phyloP scores from a whole-genome alignment of 2,329 filamentous ascomycete genomes.

The Dissoconium aciculare region DNA sequence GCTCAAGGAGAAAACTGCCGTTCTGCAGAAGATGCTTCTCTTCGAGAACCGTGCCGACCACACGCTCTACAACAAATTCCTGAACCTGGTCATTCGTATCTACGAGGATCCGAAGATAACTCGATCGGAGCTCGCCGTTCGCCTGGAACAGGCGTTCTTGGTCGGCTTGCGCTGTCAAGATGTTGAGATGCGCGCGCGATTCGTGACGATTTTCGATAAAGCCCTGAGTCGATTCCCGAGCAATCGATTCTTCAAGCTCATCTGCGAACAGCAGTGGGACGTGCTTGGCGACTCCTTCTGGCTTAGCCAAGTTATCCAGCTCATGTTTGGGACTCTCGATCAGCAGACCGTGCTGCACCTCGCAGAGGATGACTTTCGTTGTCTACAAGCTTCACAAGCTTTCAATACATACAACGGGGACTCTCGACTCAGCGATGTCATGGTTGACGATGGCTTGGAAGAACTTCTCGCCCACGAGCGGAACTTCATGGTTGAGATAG shows the following conservation, averaged over 20 bases:
- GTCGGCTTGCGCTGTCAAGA: conserved; percentile 87
- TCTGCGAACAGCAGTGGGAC: conserved; percentile 93
- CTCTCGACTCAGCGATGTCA: conserved; percentile 43
- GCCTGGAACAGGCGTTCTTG: conserved; percentile 95
- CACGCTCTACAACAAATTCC: conserved; percentile 78
- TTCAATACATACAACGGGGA: conserved; percentile 64
- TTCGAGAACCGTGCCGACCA: conserved; percentile 78
- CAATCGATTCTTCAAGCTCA: conserved; percentile 73
- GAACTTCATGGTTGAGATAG: conserved; percentile 69
- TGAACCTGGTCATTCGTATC: conserved; percentile 90
- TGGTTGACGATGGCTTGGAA: conserved; percentile 73
- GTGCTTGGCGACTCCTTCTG: conserved; percentile 90
- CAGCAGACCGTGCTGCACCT: conserved; percentile 65
- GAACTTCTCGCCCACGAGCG: conserved; percentile 61
- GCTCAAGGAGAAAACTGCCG: conserved; percentile 95
- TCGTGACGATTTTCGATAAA: conserved; percentile 91
- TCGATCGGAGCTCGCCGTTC: conserved; percentile 84
- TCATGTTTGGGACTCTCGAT: conserved; percentile 82
- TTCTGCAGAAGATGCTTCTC: conserved; percentile 96
- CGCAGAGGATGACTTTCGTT: conserved; percentile 68
- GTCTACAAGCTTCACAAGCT: conserved; percentile 57
- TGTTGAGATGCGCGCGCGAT: conserved; percentile 91
- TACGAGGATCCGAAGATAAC: conserved; percentile 97
- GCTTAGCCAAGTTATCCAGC: conserved; percentile 85
- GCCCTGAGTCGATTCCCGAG: conserved; percentile 87